phyloP scores from a whole-genome alignment of 768 basidiomycete species.

The Boletellus ananas region DNA sequence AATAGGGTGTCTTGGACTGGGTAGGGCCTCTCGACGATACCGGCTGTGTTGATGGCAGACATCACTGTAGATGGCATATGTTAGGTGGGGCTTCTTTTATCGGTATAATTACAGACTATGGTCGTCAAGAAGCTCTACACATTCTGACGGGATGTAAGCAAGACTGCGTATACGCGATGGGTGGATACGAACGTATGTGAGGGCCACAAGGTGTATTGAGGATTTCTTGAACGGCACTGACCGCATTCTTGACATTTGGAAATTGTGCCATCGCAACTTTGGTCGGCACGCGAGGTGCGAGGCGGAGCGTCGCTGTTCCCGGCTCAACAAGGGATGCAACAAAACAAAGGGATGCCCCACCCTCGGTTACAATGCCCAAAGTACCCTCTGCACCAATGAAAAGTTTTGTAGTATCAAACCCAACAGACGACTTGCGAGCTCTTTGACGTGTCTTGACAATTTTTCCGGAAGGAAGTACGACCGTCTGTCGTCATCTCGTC shows the following conservation, averaged over 20 bases:
- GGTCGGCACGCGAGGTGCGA: slow-evolving; percentile 77
- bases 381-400: slow-evolving; percentile 93
- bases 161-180: background rate
- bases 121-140: slow-evolving; percentile 83
- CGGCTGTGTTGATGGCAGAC: slow-evolving; percentile 67
- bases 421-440: slow-evolving; percentile 81
- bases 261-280: slow-evolving; percentile 89
- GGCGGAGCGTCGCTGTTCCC: slow-evolving; percentile 66
- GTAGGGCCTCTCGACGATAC: slow-evolving; percentile 56
- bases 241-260: slow-evolving; percentile 71
- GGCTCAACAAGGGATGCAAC: background rate
- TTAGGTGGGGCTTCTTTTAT: background rate
- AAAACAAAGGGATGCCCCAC: slow-evolving; percentile 27
- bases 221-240: slow-evolving; percentile 78
- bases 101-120: slow-evolving; percentile 41
- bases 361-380: slow-evolving; percentile 86
- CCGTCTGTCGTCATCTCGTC: slow-evolving; percentile 48
- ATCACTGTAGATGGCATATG: slow-evolving; percentile 48
- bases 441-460: slow-evolving; percentile 82
- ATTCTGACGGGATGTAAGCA: slow-evolving; percentile 48
- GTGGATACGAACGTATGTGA: slow-evolving; percentile 58
- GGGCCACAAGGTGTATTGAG: slow-evolving; percentile 63
- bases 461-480: slow-evolving; percentile 79
- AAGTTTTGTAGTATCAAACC: slow-evolving; percentile 82
- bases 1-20: slow-evolving; percentile 78